Percentiles rank a stretch among this genome's conserved stretches.
phyloP scores from a whole-genome alignment of 2,329 filamentous ascomycete species.

The Orbilia oligospora region DNA sequence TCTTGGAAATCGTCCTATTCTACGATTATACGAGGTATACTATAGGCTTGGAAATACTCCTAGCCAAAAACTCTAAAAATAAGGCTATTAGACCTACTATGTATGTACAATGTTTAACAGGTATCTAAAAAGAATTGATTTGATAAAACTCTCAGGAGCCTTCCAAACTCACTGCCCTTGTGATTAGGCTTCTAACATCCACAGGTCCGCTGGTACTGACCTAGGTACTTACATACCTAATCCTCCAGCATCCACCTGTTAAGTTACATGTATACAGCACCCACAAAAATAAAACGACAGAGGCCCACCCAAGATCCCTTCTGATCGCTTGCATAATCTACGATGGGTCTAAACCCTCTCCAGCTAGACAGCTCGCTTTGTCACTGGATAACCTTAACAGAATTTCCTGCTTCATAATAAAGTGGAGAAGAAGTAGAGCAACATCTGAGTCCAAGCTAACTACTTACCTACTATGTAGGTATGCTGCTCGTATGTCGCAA shows the following conservation, averaged over 20 bases:
- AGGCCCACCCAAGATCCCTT: slow-evolving; percentile 43
- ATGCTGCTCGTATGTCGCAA: slow-evolving; percentile 59
- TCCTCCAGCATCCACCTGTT: slow-evolving; percentile 15
- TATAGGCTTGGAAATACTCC: slow-evolving; percentile 11
- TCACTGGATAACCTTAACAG: slow-evolving; percentile 33
- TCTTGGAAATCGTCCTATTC: slow-evolving; percentile 4
- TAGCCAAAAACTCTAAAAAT: slow-evolving; percentile 23
- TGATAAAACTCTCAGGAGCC: slow-evolving; percentile 8
- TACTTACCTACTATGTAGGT: too few species aligned
- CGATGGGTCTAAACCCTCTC: slow-evolving; percentile 57
- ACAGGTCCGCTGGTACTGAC: slow-evolving; percentile 12
- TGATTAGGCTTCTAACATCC: slow-evolving; percentile 23
- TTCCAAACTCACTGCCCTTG: slow-evolving; percentile 36
- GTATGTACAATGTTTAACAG: too few species aligned
- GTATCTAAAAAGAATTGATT: slow-evolving; percentile 12
- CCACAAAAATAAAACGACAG: slow-evolving; percentile 11
- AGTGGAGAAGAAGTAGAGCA: slow-evolving; percentile 31
- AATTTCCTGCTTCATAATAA: slow-evolving; percentile 41
- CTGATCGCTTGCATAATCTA: slow-evolving; percentile 53
- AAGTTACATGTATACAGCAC: too few species aligned
- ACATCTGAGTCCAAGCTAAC: slow-evolving; percentile 26
- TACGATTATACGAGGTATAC: slow-evolving; percentile 13
- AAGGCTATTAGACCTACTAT: not conserved
- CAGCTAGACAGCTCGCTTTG: slow-evolving; percentile 30
- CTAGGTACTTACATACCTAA: slow-evolving; percentile 19